phyloP scores from a whole-genome alignment of 2,329 filamentous ascomycete genomes.

The Aspergillus sp. region DNA sequence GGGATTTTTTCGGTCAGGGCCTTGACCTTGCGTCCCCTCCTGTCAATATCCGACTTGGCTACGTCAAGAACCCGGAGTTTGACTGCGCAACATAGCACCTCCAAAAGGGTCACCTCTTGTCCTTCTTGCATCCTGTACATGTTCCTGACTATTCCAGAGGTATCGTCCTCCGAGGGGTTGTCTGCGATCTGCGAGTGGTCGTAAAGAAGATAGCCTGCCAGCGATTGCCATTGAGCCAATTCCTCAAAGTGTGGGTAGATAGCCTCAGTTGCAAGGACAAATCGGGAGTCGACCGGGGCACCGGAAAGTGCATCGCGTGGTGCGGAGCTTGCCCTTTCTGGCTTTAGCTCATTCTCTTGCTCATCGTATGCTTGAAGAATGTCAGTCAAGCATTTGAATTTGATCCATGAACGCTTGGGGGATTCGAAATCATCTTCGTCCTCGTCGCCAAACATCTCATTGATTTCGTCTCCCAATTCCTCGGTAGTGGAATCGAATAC shows the following conservation, averaged over 20 bases:
- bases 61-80: slow-evolving; percentile 66
- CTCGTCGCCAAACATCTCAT: slow-evolving; percentile 71
- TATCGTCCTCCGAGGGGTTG: slow-evolving; percentile 50
- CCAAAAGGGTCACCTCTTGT: slow-evolving; percentile 81
- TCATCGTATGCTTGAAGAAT: slow-evolving; percentile 76
- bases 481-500: slow-evolving; percentile 75
- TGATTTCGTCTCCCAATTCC: slow-evolving; percentile 73
- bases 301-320: slow-evolving; percentile 49
- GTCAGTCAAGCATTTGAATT: slow-evolving; percentile 84
- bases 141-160: slow-evolving; percentile 62
- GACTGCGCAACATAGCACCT: slow-evolving; percentile 79
- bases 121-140: slow-evolving; percentile 67
- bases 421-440: slow-evolving; percentile 67
- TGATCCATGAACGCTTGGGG: slow-evolving; percentile 80
- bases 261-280: slow-evolving; percentile 78
- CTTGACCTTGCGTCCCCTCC: slow-evolving; percentile 54
- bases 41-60: slow-evolving; percentile 56
- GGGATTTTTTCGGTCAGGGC: slow-evolving; percentile 56
- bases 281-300: slow-evolving; percentile 69
- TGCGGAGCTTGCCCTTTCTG: slow-evolving; percentile 16
- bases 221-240: slow-evolving; percentile 77
- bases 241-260: slow-evolving; percentile 79
- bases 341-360: slow-evolving; percentile 43
- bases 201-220: slow-evolving; percentile 86
- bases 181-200: slow-evolving; percentile 71